Base-by-base conservation (phyloP, 202 grass and related monocot genomes). In the Tripidium arundinaceum region DNA sequence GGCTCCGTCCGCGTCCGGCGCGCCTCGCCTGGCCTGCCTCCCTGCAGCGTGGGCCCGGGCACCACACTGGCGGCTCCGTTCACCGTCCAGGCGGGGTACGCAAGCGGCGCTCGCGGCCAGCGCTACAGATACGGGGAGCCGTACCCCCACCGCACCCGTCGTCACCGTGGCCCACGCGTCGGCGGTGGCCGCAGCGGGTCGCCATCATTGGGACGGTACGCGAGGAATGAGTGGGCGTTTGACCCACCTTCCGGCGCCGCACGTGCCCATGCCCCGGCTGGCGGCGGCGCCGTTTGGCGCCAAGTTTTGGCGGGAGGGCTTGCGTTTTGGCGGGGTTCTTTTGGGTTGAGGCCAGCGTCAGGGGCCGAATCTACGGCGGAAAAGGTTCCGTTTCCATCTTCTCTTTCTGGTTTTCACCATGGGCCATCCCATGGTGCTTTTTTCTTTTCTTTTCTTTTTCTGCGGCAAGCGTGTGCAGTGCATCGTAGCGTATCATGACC, bases 291-390 rank as follows among this genome's bases (percentile, higher is more conserved):
- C 46, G 24, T 86, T 86, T 86, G 84, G 84, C 84, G 84, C 78
- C 49, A 86, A 76, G 11, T 60, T 81, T 75, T 81, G 84, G 84
- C 84, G 84, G 84, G 84, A 86, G 38, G 19, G 14, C 3, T 18
- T 24, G 16, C 0, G 22, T 40, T 86, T 81, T 76, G 70, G 77
- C 62, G 84, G 84, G 52, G 0, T 54, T 46, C 47, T 31, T 54
- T 46, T 8, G 19, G 8, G 37, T 8, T 7, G 9, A 55, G 49
- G 0, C 7, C 7, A 4, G 3, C 18, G 2, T 11, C 38, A 5
- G 72, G 36, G 62, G 6, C 62, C 63, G 77, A 81, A 80, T 86
- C 42, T 68, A 29, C 69, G 4, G 46, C 4, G 31, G 28, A 27
- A 73, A 79, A 28, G 66, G 54, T 58, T 41, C 45, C 65, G 1